Percentiles rank a stretch among this genome's conserved stretches.
Conservation (phyloP, 108 stramenopile species). For the Conticribra guillardii region DNA sequence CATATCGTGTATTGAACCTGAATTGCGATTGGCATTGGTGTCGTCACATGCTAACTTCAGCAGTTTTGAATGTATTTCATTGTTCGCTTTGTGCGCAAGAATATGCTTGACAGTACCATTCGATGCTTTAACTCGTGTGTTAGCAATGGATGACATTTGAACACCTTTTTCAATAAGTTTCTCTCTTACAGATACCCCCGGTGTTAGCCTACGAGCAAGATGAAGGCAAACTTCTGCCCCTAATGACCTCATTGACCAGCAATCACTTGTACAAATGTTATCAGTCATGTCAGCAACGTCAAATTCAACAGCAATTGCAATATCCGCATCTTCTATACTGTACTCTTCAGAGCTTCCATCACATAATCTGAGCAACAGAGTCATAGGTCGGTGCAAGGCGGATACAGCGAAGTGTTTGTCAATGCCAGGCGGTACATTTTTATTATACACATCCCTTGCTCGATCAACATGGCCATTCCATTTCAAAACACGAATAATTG, state of each 20-base stretch:
- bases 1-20: no score
- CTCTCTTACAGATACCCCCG: no score
- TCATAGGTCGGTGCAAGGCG: constrained; percentile 33
- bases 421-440: constrained; percentile 18
- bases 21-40: no score
- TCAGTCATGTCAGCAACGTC: constrained; percentile 29
- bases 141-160: no score
- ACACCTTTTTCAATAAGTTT: no score
- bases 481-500: constrained; percentile 40
- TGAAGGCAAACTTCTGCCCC: no score
- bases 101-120: no score
- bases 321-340: constrained; percentile 28
- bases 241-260: constrained; percentile 37
- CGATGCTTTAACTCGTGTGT: no score
- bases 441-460: constrained; percentile 28
- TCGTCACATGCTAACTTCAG: no score
- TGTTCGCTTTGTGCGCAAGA: no score
- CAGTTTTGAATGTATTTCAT: no score
- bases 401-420: constrained; percentile 27
- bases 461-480: constrained; percentile 39
- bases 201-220: no score
- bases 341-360: constrained; percentile 35
- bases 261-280: constrained; percentile 21
- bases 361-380: constrained; percentile 36
- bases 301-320: constrained; percentile 28